Evolutionary conservation across 2,329 filamentous ascomycete genomes (phyloP).

Genomic region (Colletotrichum sp.): DNA sequence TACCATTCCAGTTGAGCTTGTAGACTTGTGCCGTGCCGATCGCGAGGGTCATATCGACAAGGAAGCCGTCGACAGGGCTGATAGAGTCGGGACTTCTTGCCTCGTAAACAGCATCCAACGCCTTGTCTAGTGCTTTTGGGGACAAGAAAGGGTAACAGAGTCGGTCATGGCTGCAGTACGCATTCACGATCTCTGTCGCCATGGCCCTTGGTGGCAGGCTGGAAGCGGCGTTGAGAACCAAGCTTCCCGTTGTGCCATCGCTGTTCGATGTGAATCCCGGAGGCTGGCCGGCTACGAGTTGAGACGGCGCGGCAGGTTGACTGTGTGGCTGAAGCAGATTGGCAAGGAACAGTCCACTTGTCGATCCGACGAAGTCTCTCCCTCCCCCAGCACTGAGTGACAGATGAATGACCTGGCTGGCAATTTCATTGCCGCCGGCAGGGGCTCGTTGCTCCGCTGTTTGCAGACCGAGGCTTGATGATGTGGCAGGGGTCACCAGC

Average conservation of each 20-base stretch:
- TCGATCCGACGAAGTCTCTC: constrained; percentile 44
- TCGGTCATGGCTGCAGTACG: constrained; percentile 47
- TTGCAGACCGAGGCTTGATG: neutral
- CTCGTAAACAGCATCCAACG: constrained; percentile 34
- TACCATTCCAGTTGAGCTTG: constrained; percentile 48
- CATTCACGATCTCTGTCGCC: constrained; percentile 39
- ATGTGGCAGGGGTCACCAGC: neutral
- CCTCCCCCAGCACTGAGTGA: constrained; percentile 46
- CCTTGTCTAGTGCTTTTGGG: constrained; percentile 29
- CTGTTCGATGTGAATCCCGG: neutral
- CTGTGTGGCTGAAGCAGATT: constrained; percentile 37
- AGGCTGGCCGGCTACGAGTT: constrained; percentile 7
- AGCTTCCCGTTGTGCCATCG: neutral
- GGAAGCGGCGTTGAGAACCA: neutral
- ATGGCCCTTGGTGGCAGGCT: constrained; percentile 37
- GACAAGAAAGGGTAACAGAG: constrained; percentile 47
- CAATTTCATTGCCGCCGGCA: constrained; percentile 32
- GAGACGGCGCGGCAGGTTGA: constrained; percentile 6
- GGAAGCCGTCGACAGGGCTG: constrained; percentile 38
- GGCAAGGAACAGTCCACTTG: constrained; percentile 44
- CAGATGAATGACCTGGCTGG: constrained; percentile 46
- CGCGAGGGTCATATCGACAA: constrained; percentile 48
- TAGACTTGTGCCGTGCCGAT: constrained; percentile 46
- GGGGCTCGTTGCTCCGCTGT: neutral
- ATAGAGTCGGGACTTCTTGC: constrained; percentile 19